Evolutionary conservation across 805 yeast species (phyloP), one percentile per base, ranked within the genome.

Genomic region (Candida nanaspora): DNA sequence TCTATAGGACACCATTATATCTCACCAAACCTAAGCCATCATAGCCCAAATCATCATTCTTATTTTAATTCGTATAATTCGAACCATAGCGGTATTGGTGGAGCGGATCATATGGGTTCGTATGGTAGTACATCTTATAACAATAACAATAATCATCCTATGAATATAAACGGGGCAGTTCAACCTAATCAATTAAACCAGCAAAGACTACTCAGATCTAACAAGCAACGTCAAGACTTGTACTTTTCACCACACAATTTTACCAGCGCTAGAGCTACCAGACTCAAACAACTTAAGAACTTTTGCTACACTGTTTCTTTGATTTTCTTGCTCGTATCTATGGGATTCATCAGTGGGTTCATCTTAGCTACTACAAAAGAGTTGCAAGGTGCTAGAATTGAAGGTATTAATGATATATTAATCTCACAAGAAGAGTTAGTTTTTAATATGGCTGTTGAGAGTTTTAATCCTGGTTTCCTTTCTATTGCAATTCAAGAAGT

Each of bases 391-490:
- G 81, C 87, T 16, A 63, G 73, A 18, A 74, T 89, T 9, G 57
- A 66, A 2, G 64, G 76, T n/a, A 68, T 89, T 32, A 75, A 74
- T 38, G 86, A 86, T 52, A 73, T 89, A 1, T 65, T 89, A 11
- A 84, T 86, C 3, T 80, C 93, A 39, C 80, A 81, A 47, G 95
- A 88, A 53, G 97, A 87, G 55, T 65, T 91, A 36, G 74, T 88
- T 1, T 87, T 91, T 63, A 86, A 82, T 55, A 64, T 91, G 50
- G 74, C 76, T 2, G 76, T 87, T 19, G 82, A 78, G 44, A 95
- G 94, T 0, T 76, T 81, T 51, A 91, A 91, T 57, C 96, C 96
- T 0, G 96, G 97, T 0, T 74, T 89, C 61, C 68, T 88, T 48
- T 70, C 83, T 2, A 76, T 88, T 5, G 63, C 67, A 2, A 68